Evolutionary conservation across 352 stramenopile genomes (phyloP).

Genomic region (Phytopythium montanum): DNA sequence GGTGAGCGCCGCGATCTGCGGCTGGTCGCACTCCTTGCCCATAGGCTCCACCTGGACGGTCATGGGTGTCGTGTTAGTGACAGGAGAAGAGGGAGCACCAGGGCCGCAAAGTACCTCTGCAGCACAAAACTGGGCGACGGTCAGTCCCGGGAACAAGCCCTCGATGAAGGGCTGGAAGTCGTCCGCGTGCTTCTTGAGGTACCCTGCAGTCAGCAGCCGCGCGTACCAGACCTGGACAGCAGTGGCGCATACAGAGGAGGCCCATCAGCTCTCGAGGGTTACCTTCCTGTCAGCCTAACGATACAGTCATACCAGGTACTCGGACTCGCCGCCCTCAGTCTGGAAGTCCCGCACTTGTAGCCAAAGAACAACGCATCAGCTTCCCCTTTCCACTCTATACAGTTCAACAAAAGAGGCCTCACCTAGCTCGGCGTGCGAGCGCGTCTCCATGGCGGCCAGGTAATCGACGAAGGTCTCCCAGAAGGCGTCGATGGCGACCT

Average conservation of each 20-base stretch:
- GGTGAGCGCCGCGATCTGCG: constrained; percentile 90
- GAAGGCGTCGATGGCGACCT: constrained; percentile 92
- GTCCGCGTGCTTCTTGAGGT: constrained; percentile 86
- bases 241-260: neutral
- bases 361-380: constrained; percentile 5
- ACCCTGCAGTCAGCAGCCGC: constrained; percentile 74
- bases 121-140: constrained; percentile 83
- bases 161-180: constrained; percentile 90
- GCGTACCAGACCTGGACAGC: constrained; percentile 77
- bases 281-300: neutral
- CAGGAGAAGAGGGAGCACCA: neutral
- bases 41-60: constrained; percentile 88
- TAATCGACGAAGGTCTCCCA: constrained; percentile 92
- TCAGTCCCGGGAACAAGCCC: constrained; percentile 69
- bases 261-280: no score
- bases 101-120: constrained; percentile 34
- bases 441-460: constrained; percentile 72
- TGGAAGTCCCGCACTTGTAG: constrained; percentile 65
- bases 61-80: neutral
- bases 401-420: no score
- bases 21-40: constrained; percentile 92
- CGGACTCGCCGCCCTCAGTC: constrained; percentile 79
- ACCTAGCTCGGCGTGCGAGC: constrained; percentile 53
- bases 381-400: no score
- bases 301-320: constrained; percentile 57